Evolutionary conservation across 2,329 filamentous ascomycete species (phyloP), one percentile per base, ranked within the genome.

Genomic region (Triangularia setosa): DNA sequence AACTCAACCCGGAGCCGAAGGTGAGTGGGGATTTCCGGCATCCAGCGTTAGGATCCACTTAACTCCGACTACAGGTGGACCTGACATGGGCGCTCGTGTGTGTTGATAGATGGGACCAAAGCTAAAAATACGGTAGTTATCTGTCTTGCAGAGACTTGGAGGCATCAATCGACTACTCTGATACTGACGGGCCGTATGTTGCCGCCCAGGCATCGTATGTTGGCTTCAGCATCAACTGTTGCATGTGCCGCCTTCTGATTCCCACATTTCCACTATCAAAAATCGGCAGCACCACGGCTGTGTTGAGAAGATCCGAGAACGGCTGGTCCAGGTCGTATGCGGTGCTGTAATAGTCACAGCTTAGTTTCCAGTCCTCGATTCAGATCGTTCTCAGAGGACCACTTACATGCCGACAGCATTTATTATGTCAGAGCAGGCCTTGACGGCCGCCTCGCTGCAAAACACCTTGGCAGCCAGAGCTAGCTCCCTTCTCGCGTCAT

Each of bases 231-330:
- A 84, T 79, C 21, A 83, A 72, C 62, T 75, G 73, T 69, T 84
- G 78, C 62, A 84, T 68, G 63, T 82, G 78, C 27, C 82, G 74
- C 60, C 82, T 76, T 48, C 83, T 73, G 6, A 85, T 78, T 0
- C 83, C 83, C 11, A 85, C 76, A 70, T 85, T 85, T 0, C 83
- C 83, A 0, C 82, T 81, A 64, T 85, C 83, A 62, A 85, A 84
- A 24, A 80, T 78, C 2, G 81, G 80, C 59, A 84, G 64, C 3
- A 76, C 78, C 65, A 80, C 75, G 0, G 79, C 81, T 65, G 78
- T 78, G 35, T 79, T 79, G 25, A 83, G 69, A 12, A 83, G 68
- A 24, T 76, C 74, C 1, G 75, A 70, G 67, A 83, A 84, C 1
- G 77, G 78, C 64, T 77, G 74, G 27, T 76, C 73, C 4, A 71